Evolutionary conservation across 495 filamentous ascomycete genomes (phyloP), one percentile per base, ranked within the genome.

Genomic region (Penicillium lividum): DNA sequence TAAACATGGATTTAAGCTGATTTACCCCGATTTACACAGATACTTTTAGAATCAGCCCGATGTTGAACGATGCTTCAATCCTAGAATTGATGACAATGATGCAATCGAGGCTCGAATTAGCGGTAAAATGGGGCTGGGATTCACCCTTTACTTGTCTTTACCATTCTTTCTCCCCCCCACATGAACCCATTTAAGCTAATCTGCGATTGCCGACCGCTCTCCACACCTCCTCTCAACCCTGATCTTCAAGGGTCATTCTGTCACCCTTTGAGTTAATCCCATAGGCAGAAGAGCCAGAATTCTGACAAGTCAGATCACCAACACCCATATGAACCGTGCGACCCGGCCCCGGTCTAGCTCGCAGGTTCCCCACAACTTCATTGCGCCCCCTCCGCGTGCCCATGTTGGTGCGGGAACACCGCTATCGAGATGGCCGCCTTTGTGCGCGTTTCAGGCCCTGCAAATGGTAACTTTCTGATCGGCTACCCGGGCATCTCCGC

Each of bases 401-500:
- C 68, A 80, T 80, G 77, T 74, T 80, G 73, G 71, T 71, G 73
- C 61, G 69, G 68, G 62, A 62, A 64, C 67, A 57, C 65, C 61
- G 59, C 62, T 67, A 56, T 73, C 67, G 84, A 73, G 71, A 89
- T 93, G 84, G 83, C 91, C 72, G 93, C 93, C 72, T 93, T 89
- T 73, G 94, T 98, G 77, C 90, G 95, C 80, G 91, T 98, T 80
- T 95, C 91, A 68, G 94, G 94, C 63, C 93, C 92, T 63, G 91
- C 94, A 63, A 98, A 98, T 79, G 94, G 91, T 76, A 93, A 91
- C 74, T 97, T 93, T 68, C 80, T 98, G 60, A 91, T 98, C 60
- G 94, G 94, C 49, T 98, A 98, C 73, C 94, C 94, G 6, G 94
- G 94, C 59, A 98, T 98, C 73, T 97, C 95, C 33, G 95, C 94